Evolutionary conservation across 805 yeast genomes (phyloP), one percentile per base, ranked within the genome.

Genomic region (Candida germanica): DNA sequence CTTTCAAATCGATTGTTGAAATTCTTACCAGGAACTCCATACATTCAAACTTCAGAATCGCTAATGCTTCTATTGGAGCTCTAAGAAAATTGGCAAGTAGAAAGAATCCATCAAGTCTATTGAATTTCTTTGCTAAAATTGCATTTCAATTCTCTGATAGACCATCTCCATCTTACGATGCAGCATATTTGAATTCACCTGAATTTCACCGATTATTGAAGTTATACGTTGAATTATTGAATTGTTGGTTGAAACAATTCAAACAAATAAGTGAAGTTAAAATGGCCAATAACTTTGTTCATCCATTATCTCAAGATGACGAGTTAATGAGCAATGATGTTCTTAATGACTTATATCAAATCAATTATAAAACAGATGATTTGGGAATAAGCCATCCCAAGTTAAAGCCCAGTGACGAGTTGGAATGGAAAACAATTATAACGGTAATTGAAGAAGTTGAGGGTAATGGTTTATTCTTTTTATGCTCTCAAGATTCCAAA

Each of bases 401-500:
- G 28, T 32, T 47, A 19, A 58, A 57, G 34, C 62, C 59, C 6
- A 60, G 71, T 5, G 88, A 83, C 43, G 85, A 80, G 39, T 57
- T 85, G 24, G 91, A 85, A 51, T 69, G 87, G 73, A 86, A 85
- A 47, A 79, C 79, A 31, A 79, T 87, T 12, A 79, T 87, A 43
- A 83, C 96, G 0, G 83, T 85, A 0, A 81, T 93, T 31, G 98
- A 93, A 58, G 97, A 91, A 43, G 86, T 91, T 7, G 98, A 93
- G 59, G 97, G 98, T 0, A 87, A 89, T 53, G 99, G 96, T 0
- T 61, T 93, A 20, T 93, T 87, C 51, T 91, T 94, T 52, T 64
- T 93, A 15, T 86, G 96, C 50, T 86, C 96, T 1, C 94, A 88
- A 47, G 96, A 88, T 53, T 71, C 83, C 28, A 69, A 75, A 16